phyloP scores from a whole-genome alignment of 2,329 filamentous ascomycete genomes.

The Juglanconis sp. region DNA sequence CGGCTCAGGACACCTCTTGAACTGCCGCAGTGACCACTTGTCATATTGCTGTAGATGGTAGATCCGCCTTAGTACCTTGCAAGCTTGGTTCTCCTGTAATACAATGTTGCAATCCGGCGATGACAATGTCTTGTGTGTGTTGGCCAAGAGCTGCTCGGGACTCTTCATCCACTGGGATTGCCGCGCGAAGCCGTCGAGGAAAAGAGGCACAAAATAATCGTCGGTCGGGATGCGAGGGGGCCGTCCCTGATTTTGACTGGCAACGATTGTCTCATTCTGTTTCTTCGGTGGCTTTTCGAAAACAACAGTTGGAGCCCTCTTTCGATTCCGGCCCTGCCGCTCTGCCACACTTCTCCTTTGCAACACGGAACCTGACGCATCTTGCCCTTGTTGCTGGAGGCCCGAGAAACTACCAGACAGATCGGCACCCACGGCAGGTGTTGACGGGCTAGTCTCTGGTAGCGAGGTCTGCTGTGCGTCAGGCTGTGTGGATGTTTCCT shows the following conservation, averaged over 20 bases:
- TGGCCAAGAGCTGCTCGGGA: conserved; percentile 69
- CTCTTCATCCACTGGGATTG: conserved; percentile 59
- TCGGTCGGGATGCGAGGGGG: conserved; percentile 39
- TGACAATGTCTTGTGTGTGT: conserved; percentile 84
- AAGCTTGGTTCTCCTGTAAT: conserved; percentile 82
- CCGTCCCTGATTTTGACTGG: conserved; percentile 38
- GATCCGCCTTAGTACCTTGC: conserved; percentile 78
- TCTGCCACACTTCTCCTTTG: conserved; percentile 11
- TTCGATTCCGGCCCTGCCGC: conserved; percentile 37
- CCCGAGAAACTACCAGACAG: neutral
- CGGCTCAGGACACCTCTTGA: conserved; percentile 80
- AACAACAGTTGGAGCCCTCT: conserved; percentile 70
- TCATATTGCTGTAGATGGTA: conserved; percentile 89
- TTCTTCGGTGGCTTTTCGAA: conserved; percentile 66
- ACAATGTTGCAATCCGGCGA: conserved; percentile 82
- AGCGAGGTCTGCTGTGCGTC: neutral
- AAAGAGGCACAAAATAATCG: conserved; percentile 63
- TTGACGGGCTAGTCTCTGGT: neutral
- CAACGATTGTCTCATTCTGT: conserved; percentile 44
- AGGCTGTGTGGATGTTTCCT: neutral
- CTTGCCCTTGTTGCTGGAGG: neutral
- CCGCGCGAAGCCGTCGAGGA: conserved; percentile 55
- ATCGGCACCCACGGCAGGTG: neutral
- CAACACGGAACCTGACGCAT: neutral
- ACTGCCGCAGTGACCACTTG: conserved; percentile 88